A percentile compares a stretch with the other conserved stretches of the same genome.
phyloP scores from a whole-genome alignment of 2,329 filamentous ascomycete species.

The Westerdykella ornata region DNA sequence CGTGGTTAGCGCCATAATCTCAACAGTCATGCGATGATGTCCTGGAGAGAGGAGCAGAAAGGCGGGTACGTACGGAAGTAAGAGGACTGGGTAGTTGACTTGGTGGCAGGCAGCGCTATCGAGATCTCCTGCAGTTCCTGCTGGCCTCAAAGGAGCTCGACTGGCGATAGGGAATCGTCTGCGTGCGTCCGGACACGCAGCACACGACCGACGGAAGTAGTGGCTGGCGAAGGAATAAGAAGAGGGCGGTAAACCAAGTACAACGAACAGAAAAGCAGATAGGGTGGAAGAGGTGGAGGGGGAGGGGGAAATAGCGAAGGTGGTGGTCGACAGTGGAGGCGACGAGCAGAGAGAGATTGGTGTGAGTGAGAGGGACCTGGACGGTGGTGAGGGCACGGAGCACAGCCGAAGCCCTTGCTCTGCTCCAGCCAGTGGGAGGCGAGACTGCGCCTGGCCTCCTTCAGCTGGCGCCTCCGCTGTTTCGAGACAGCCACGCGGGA shows the following conservation, averaged over 20 bases:
- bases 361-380: neutral
- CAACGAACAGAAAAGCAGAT: neutral
- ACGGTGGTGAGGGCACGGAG: neutral
- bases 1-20: slow-evolving; percentile 5
- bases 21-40: too few species aligned
- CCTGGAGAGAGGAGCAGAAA: neutral
- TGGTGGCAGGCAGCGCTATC: slow-evolving; percentile 18
- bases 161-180: slow-evolving; percentile 1
- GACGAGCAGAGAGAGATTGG: neutral
- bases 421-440: too few species aligned
- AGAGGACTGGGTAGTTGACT: too few species aligned
- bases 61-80: neutral
- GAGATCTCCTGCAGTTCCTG: slow-evolving; percentile 71
- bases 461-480: too few species aligned
- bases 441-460: too few species aligned
- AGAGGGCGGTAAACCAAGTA: neutral
- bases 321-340: neutral
- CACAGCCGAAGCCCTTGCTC: neutral
- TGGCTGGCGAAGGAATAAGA: slow-evolving; percentile 1
- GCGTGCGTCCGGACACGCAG: neutral
- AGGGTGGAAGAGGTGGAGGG: neutral
- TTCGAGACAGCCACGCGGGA: neutral
- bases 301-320: neutral
- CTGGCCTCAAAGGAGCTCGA: slow-evolving; percentile 70
- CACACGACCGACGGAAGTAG: neutral